Evolutionary conservation across 2,329 filamentous ascomycete genomes (phyloP), one percentile per base, ranked within the genome.

Genomic region (Ceratocystis alfenasii): DNA sequence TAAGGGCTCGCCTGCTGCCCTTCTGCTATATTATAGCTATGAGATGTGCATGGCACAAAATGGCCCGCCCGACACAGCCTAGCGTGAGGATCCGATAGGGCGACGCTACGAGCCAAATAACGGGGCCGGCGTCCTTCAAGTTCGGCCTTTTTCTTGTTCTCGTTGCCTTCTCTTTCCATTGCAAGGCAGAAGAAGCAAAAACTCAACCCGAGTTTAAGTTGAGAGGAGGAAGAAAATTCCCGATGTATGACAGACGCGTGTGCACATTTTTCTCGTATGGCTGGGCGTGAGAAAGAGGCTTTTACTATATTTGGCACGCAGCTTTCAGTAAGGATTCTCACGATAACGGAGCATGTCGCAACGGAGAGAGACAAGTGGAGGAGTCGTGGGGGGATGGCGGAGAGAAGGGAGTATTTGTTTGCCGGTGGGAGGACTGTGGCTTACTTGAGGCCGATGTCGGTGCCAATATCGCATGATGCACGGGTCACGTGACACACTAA

Each of bases 171-270:
- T 22, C 8, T 48, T 22, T 55, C 8, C 50, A 15, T 55, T n/a
- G 25, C 2, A 12, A 30, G 1, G 20, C 17, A 33, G 22, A 17
- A 30, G 25, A 17, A 30, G 25, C 55, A 25, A 28, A 59, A 59
- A 59, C 55, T 36, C 55, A 59, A 30, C 55, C 55, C 55, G 55
- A 30, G 17, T 59, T 59, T 59, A 59, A 30, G 55, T 59, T 59
- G 33, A 30, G 28, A 33, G 17, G 55, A 59, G 55, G 55, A 59
- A 59, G 55, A 59, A 59, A 59, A 36, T 20, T 28, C 33, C 55
- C 55, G 55, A 59, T 59, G 55, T 59, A 59, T 59, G 55, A 59
- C 55, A 59, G 55, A 36, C 17, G 28, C 25, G 36, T 12, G 36
- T 41, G 7, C 30, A 22, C 25, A n/a, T 59, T 36, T 30, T 4